phyloP scores from a whole-genome alignment of 495 filamentous ascomycete species.

The Aspergillus leporis region DNA sequence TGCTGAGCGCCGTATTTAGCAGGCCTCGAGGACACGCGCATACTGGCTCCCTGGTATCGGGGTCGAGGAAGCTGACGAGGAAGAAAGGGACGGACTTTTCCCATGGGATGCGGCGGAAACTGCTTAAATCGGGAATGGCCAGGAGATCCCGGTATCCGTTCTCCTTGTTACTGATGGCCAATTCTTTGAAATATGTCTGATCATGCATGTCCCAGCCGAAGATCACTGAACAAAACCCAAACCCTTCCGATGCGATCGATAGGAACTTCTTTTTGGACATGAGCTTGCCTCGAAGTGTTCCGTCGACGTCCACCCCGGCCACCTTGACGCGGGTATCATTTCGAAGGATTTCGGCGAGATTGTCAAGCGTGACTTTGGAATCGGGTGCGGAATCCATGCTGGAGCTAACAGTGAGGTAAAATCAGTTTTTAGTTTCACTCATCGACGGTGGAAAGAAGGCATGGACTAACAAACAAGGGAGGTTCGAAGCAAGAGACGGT shows the following conservation, averaged over 20 bases:
- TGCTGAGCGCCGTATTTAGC: constrained; percentile 66
- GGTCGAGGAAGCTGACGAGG: constrained; percentile 35
- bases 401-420: neutral
- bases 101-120: too few relatives aligned
- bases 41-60: constrained; percentile 55
- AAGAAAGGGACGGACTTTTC: too few relatives aligned
- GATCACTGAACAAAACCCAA: too few relatives aligned
- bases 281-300: too few relatives aligned
- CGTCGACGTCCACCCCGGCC: too few relatives aligned
- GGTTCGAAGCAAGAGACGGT: neutral
- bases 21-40: constrained; percentile 83
- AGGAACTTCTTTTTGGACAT: too few relatives aligned
- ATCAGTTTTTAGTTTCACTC: neutral
- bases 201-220: too few relatives aligned
- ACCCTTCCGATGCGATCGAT: too few relatives aligned
- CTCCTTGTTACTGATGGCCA: too few relatives aligned
- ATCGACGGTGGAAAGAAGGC: neutral
- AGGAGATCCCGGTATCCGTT: too few relatives aligned
- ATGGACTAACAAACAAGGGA: neutral
- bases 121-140: too few relatives aligned
- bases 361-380: constrained; percentile 54
- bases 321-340: constrained; percentile 21
- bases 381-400: neutral
- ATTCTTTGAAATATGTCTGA: too few relatives aligned
- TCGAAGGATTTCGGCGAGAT: constrained; percentile 61